Evolutionary conservation across 257 asterid genomes (phyloP), one percentile per base, ranked within the genome.

Genomic region (Nicotiana knightiana): DNA sequence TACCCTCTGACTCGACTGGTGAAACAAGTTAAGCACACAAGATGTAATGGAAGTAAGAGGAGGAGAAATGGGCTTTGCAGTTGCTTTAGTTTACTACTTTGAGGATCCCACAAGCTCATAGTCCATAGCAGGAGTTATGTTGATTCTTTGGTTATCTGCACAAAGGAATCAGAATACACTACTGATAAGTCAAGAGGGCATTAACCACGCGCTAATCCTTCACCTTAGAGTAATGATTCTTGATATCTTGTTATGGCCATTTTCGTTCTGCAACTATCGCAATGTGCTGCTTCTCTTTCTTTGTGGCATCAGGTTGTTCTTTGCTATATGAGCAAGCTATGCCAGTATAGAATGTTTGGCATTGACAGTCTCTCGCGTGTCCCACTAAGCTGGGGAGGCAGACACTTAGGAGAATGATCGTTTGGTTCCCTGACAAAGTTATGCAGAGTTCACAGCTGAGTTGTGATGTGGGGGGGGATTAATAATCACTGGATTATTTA

Each of bases 291-390:
- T 73, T 73, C 79, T 73, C 63, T 73, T 26, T 73, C 46, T 15
- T 73, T 51, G 79, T 73, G 62, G 37, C 79, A 51, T 51, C 79
- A 51, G 63, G 35, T 73, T 73, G 43, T 46, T 51, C 59, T 71
- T 73, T 46, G 62, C 24, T 70, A 8, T 5, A 43, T 68, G 58
- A n/a, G 77, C 57, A 70, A 70, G 58, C 5, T 26, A 68, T n/a
- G 33, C 55, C 11, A 39, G 57, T 68, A 4, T 10, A 4, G 5
- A 43, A 48, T 3, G 79, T 13, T 48, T 73, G 79, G 61, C 62
- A 48, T 73, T 73, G 61, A 6, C 37, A 10, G 35, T 21, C 58
- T 70, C 78, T n/a, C 18, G 1, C 21, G 58, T 57, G 24, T 70
- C 59, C 33, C 6, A 3, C 58, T 43, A 70, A 12, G 24, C 58